Evolutionary conservation across 192 early-diverging fungal genomes (phyloP).

Genomic region (Mycoemilia scoparia): DNA sequence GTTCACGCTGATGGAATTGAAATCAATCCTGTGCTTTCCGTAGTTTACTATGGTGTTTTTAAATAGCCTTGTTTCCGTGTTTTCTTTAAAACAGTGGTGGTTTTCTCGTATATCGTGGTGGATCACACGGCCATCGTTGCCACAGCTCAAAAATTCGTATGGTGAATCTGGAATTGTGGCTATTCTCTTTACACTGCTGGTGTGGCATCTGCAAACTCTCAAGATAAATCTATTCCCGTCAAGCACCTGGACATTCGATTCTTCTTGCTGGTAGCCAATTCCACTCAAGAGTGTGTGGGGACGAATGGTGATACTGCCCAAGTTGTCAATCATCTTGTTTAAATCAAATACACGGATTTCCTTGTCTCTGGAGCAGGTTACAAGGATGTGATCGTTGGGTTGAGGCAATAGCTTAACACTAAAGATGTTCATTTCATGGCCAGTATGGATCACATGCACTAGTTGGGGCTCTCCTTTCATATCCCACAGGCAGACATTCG

Average conservation of each 20-base stretch:
- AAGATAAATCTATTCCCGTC: conserved; percentile 8
- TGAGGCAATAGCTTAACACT: conserved; percentile 46
- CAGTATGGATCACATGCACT: conserved; percentile 22
- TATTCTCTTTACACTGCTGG: conserved; percentile 29
- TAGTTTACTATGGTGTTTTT: conserved; percentile 26
- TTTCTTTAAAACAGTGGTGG: conserved; percentile 1
- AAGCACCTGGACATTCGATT: background rate
- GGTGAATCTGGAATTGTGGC: conserved; percentile 24
- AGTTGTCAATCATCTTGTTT: conserved; percentile 4
- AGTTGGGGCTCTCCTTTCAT: conserved; percentile 21
- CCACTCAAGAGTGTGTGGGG: background rate
- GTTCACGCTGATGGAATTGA: conserved; percentile 33
- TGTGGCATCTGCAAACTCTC: conserved; percentile 31
- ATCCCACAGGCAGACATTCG: conserved; percentile 34
- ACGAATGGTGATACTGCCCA: conserved; percentile 1
- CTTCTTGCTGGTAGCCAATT: too few species aligned
- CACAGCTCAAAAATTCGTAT: conserved; percentile 35
- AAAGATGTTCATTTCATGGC: conserved; percentile 62
- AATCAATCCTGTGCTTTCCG: conserved; percentile 16
- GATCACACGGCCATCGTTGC: conserved; percentile 36
- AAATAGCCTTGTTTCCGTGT: background rate
- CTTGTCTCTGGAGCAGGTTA: conserved; percentile 44
- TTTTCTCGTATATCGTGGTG: conserved; percentile 37
- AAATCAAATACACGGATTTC: conserved; percentile 37
- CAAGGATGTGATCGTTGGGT: conserved; percentile 34